Evolutionary conservation across 352 stramenopile species (phyloP), one percentile per base, ranked within the genome.

Genomic region (Pythium dissotocum): DNA sequence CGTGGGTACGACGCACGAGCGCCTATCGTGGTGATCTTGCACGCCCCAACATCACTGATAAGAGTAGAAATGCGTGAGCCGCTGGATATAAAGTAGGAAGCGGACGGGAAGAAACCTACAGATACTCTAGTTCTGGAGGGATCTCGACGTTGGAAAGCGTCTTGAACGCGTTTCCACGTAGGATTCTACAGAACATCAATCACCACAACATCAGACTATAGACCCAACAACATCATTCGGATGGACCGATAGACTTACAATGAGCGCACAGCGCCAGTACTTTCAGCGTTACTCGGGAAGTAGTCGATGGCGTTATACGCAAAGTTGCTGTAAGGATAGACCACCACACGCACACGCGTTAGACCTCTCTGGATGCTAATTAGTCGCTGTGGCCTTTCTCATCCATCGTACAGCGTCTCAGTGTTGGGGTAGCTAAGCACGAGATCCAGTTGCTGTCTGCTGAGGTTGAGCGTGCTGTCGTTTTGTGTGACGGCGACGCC

Each of bases 361-460:
- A 51, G 44, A 51, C 44, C 44, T 51, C 44, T 51, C 4, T 44
- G 8, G 9, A 26, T 51, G n/a, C 44, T 51, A 51, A 28, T 26
- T 28, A 26, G n/a, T 16, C 44, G 8, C 6, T 26, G 7, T 6
- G 16, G 21, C 16, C 44, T 51, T 51, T 28, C 44, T 26, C 12
- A 48, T 48, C 40, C 40, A 48, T 10, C 53, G 28, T 46, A 59
- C 53, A 70, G 64, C 32, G 56, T 64, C 56, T 18, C 32, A 8
- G 57, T 58, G 49, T 70, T 58, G 9, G 64, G 64, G 33, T 70
- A 70, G 38, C 64, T 70, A 2, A 65, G 49, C 35, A 70, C 64
- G 8, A 56, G 5, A 18, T 70, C 64, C 18, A 70, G 28, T 2
- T n/a, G 21, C 24, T 18, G 8, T 18, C 18, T n/a, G 26, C 49